These are phyloP conservation scores for Termitomyces bulborhizus DNA, from an alignment of 768 basidiomycete genomes.

Conservation along the genomic window DNA sequence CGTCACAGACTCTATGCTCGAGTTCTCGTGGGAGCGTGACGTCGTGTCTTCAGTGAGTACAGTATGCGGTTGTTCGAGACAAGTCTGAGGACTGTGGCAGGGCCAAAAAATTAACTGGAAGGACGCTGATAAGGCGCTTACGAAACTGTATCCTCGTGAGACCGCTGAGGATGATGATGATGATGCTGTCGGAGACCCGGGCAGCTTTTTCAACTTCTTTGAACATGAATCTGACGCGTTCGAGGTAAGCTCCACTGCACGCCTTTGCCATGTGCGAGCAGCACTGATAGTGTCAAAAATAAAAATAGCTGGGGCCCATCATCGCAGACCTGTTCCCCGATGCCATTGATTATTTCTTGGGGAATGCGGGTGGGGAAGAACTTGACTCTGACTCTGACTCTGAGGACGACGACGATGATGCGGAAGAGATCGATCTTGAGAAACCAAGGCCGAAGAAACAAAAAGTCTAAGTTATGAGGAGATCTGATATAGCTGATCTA, in stretches of 20 bases:
- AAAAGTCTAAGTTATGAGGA: conserved; percentile 35
- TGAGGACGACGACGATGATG: conserved; percentile 71
- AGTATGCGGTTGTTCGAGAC: conserved; percentile 4
- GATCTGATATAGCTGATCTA: background rate
- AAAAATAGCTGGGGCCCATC: conserved; percentile 54
- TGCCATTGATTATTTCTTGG: conserved; percentile 78
- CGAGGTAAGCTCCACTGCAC: conserved; percentile 38
- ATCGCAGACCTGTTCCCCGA: conserved; percentile 79
- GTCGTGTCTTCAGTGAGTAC: conserved; percentile 54
- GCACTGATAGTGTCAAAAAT: conserved; percentile 7
- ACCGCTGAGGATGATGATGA: conserved; percentile 58
- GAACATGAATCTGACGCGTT: conserved; percentile 58
- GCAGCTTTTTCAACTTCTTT: conserved; percentile 89
- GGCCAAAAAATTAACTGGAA: conserved; percentile 76
- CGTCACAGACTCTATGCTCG: conserved; percentile 70
- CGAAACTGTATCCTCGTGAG: conserved; percentile 70
- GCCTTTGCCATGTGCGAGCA: conserved; percentile 19
- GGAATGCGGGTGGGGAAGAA: conserved; percentile 53
- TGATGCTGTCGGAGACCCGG: conserved; percentile 56
- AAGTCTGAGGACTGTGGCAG: conserved; percentile 27
- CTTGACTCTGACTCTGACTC: conserved; percentile 62
- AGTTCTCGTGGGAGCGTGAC: conserved; percentile 77
- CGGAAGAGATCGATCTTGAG: conserved; percentile 84
- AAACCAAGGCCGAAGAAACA: conserved; percentile 75
- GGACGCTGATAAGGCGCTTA: conserved; percentile 66